Conservation (phyloP, 345 rosid species). For the Hypericum perforatum region DNA sequence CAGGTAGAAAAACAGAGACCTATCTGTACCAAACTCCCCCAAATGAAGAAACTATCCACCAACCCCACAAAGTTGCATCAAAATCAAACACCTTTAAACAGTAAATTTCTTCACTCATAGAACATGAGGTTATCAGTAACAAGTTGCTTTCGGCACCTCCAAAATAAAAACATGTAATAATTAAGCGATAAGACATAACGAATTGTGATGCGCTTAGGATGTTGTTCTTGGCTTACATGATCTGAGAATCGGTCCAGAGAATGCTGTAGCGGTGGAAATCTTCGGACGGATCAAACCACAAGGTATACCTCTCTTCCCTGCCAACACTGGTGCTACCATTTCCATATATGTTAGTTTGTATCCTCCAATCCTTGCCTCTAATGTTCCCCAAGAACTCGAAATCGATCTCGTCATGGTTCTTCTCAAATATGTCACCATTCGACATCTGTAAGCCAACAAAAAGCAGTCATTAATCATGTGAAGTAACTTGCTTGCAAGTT, state of each 20-base stretch:
- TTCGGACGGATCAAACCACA: constrained; percentile 15
- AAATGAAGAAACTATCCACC: no score
- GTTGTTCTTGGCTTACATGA: not conserved
- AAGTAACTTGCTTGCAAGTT: no score
- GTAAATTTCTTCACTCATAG: no score
- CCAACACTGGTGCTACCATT: constrained; percentile 12
- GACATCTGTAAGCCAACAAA: constrained; percentile 4
- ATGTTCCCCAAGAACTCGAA: constrained; percentile 17
- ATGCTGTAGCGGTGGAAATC: constrained; percentile 9
- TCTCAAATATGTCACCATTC: constrained; percentile 1
- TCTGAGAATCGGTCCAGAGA: constrained; percentile 9
- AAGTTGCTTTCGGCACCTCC: no score
- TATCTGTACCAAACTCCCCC: no score
- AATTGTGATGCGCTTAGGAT: not conserved
- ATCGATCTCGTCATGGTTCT: constrained; percentile 13
- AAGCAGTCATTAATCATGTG: no score
- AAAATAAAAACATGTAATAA: no score
- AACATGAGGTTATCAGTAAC: no score
- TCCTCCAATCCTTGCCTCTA: constrained; percentile 6
- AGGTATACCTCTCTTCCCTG: constrained; percentile 10
- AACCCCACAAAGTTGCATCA: no score
- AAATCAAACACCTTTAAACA: no score
- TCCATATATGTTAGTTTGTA: constrained; percentile 20
- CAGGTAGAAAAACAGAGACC: no score
- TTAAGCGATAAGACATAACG: no score